Conservation (phyloP, 768 basidiomycete genomes). For the Multifurca ochricompacta region DNA sequence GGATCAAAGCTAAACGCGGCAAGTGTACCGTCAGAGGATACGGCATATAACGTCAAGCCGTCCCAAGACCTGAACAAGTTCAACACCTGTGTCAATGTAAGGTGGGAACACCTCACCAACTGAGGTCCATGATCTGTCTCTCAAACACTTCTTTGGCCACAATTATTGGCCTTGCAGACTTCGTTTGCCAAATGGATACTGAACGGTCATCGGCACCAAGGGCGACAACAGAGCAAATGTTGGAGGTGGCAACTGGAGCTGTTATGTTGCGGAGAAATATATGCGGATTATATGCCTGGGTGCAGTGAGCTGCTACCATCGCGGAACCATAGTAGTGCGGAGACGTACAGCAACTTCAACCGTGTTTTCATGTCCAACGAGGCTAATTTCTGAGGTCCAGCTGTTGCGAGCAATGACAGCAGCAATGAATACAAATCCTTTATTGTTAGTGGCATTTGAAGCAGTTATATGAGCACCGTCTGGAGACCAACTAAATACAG, state of each 20-base stretch:
- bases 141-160: slow-evolving; percentile 94
- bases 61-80: slow-evolving; percentile 69
- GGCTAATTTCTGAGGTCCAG: slow-evolving; percentile 87
- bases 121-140: slow-evolving; percentile 89
- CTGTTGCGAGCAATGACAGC: slow-evolving; percentile 85
- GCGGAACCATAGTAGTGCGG: neutral
- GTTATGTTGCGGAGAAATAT: slow-evolving; percentile 78
- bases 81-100: neutral
- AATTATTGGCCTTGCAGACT: slow-evolving; percentile 80
- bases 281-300: slow-evolving; percentile 87
- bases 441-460: slow-evolving; percentile 94
- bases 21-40: slow-evolving; percentile 93
- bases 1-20: slow-evolving; percentile 80
- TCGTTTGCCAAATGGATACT: slow-evolving; percentile 95
- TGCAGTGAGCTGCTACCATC: neutral
- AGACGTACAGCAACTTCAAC: slow-evolving; percentile 83
- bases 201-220: slow-evolving; percentile 91
- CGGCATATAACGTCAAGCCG: slow-evolving; percentile 86
- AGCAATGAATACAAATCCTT: slow-evolving; percentile 95
- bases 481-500: slow-evolving; percentile 78
- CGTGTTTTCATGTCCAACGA: slow-evolving; percentile 96
- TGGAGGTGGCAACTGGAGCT: slow-evolving; percentile 61
- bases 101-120: slow-evolving; percentile 53
- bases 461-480: slow-evolving; percentile 98
- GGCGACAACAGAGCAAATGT: slow-evolving; percentile 88